Evolutionary conservation across 139 green algal species (phyloP).

Genomic region (Chlorella sp.): DNA sequence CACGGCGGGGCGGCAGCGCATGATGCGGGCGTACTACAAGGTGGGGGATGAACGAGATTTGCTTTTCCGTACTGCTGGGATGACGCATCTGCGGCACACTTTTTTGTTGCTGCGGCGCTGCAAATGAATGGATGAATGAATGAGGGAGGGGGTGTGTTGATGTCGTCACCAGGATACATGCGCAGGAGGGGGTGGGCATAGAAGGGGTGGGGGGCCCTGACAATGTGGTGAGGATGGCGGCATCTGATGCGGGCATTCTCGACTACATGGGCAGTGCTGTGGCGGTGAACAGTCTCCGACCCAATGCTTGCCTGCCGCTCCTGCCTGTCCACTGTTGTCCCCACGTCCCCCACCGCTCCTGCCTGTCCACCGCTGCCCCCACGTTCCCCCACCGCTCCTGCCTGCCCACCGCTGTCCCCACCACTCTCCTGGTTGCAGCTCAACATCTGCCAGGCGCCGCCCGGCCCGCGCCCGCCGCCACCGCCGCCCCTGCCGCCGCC

Average conservation of each 20-base stretch:
- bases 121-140: too few species aligned
- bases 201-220: neutral
- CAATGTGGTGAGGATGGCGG: neutral
- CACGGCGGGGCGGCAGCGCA: neutral
- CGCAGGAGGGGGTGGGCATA: too few species aligned
- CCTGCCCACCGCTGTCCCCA: neutral
- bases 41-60: neutral
- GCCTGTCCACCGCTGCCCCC: neutral
- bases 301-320: too few species aligned
- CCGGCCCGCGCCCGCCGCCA: neutral
- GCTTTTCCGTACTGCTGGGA: too few species aligned
- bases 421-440: too few species aligned
- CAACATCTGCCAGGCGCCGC: constrained; percentile 5
- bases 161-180: too few species aligned
- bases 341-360: neutral
- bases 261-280: too few species aligned
- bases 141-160: too few species aligned
- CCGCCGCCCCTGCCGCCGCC: neutral
- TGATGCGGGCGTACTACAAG: constrained; percentile 13
- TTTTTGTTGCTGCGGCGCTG: too few species aligned
- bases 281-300: neutral
- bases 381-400: neutral
- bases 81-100: too few species aligned
- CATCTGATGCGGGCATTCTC: too few species aligned
- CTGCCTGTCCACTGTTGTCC: neutral